Evolutionary conservation across 495 filamentous ascomycete genomes (phyloP).

Genomic region (Pseudevernia furfuracea): DNA sequence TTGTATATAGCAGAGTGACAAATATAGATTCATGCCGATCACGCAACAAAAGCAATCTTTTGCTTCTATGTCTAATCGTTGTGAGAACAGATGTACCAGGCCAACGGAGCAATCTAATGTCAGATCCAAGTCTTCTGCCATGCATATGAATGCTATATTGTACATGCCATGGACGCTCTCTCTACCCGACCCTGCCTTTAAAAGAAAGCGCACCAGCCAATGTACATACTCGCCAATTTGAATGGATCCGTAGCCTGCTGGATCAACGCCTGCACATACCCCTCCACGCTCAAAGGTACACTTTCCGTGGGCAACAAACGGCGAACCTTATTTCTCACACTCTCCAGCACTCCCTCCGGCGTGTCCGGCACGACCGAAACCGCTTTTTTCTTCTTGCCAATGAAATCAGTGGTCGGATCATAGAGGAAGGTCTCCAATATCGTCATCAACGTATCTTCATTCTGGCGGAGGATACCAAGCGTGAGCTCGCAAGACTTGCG

Average conservation of each 20-base stretch:
- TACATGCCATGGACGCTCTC: background rate
- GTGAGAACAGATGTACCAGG: background rate
- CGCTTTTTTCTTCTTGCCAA: constrained; percentile 61
- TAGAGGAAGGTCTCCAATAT: constrained; percentile 94
- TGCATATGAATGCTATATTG: background rate
- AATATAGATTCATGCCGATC: background rate
- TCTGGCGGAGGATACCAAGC: constrained; percentile 71
- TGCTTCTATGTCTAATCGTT: background rate
- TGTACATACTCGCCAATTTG: constrained; percentile 87
- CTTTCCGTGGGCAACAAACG: constrained; percentile 78
- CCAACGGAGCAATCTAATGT: background rate
- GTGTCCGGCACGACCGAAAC: constrained; percentile 66
- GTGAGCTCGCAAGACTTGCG: constrained; percentile 85
- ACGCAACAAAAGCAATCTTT: background rate
- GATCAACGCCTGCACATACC: constrained; percentile 89
- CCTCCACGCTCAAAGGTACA: constrained; percentile 87
- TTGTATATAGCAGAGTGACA: background rate
- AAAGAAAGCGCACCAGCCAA: constrained; percentile 95
- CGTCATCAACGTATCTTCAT: constrained; percentile 94
- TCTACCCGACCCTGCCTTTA: constrained; percentile 31
- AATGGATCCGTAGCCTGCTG: constrained; percentile 67
- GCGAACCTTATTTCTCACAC: constrained; percentile 75
- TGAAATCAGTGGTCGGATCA: constrained; percentile 91
- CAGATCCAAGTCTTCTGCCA: background rate
- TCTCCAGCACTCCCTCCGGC: constrained; percentile 83